These are phyloP conservation scores for Pythium periplocum DNA, from an alignment of 352 stramenopile species.

Conservation along the genomic window DNA sequence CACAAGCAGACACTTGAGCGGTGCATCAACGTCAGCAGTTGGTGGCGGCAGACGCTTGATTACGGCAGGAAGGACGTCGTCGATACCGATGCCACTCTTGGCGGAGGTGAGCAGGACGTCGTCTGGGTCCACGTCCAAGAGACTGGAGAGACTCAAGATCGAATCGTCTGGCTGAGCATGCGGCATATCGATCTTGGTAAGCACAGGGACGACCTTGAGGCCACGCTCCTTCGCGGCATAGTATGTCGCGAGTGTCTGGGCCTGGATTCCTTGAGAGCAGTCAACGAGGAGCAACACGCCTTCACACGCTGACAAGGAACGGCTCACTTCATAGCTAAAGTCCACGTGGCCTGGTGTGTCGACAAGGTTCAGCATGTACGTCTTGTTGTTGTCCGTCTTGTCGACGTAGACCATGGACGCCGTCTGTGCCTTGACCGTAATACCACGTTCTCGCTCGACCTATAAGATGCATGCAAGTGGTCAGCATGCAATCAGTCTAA, in stretches of 20 bases:
- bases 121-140: slow-evolving; percentile 91
- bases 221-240: slow-evolving; percentile 95
- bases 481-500: too few relatives aligned
- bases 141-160: slow-evolving; percentile 70
- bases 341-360: slow-evolving; percentile 97
- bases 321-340: slow-evolving; percentile 98
- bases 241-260: slow-evolving; percentile 97
- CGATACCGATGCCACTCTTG: slow-evolving; percentile 91
- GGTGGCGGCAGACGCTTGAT: slow-evolving; percentile 70
- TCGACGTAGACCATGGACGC: slow-evolving; percentile 94
- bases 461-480: slow-evolving; percentile 10
- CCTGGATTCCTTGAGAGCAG: slow-evolving; percentile 96
- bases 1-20: slow-evolving; percentile 92
- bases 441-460: slow-evolving; percentile 96
- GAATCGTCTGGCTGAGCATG: slow-evolving; percentile 91
- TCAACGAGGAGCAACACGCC: slow-evolving; percentile 98
- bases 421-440: slow-evolving; percentile 98
- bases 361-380: slow-evolving; percentile 96
- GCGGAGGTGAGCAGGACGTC: slow-evolving; percentile 94
- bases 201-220: slow-evolving; percentile 93
- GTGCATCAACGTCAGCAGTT: slow-evolving; percentile 46
- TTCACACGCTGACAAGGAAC: slow-evolving; percentile 95
- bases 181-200: slow-evolving; percentile 98
- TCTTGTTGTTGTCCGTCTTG: slow-evolving; percentile 28
- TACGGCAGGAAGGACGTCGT: slow-evolving; percentile 76